phyloP scores from a whole-genome alignment of 768 basidiomycete genomes.

The Dioszegia crocea region DNA sequence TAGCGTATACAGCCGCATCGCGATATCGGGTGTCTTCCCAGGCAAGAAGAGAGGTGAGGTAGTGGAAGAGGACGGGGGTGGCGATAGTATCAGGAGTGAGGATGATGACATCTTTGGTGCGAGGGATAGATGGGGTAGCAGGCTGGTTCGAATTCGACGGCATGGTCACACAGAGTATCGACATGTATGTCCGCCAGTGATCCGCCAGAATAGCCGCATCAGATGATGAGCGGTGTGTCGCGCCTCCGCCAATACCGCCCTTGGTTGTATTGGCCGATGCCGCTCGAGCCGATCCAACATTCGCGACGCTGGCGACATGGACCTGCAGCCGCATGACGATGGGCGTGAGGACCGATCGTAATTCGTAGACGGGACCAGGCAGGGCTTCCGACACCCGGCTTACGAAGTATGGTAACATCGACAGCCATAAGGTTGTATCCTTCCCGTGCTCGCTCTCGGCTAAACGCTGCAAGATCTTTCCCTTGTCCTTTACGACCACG shows the following conservation, averaged over 20 bases:
- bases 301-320: conserved; percentile 32
- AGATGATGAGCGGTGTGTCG: conserved; percentile 24
- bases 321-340: conserved; percentile 39
- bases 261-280: not conserved
- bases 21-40: conserved; percentile 78
- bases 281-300: conserved; percentile 14
- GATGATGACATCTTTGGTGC: conserved; percentile 52
- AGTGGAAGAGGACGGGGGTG: conserved; percentile 78
- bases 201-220: conserved; percentile 44
- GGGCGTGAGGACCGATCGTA: conserved; percentile 27
- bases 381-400: conserved; percentile 20
- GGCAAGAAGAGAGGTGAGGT: conserved; percentile 79
- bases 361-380: conserved; percentile 24
- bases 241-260: not conserved
- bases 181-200: conserved; percentile 54
- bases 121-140: conserved; percentile 36
- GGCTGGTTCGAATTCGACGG: conserved; percentile 54
- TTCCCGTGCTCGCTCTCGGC: conserved; percentile 42
- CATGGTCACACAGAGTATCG: conserved; percentile 72
- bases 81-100: conserved; percentile 76
- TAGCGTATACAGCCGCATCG: conserved; percentile 78
- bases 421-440: conserved; percentile 41
- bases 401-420: conserved; percentile 37
- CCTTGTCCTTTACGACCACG: conserved; percentile 16
- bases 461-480: conserved; percentile 34